A percentile compares a stretch with the other conserved stretches of the same genome.
phyloP scores from a whole-genome alignment of 495 filamentous ascomycete species.

The Aspergillus asperescens region DNA sequence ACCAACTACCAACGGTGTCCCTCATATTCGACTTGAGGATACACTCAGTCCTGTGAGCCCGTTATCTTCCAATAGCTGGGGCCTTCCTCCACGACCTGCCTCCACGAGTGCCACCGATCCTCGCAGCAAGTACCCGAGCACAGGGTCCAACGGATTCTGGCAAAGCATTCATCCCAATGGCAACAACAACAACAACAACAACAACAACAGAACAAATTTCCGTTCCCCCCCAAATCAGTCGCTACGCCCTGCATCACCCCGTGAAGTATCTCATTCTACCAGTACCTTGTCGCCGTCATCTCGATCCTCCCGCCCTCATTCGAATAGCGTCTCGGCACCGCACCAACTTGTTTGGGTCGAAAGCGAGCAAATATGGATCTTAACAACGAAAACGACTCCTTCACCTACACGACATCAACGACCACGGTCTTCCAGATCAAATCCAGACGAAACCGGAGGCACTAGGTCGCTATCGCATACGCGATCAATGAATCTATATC shows the following conservation, averaged over 20 bases:
- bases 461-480: background rate
- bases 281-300: background rate
- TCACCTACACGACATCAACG: background rate
- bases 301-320: background rate
- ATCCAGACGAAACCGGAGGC: background rate
- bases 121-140: constrained; percentile 7
- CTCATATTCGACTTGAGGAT: constrained; percentile 9
- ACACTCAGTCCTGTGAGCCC: constrained; percentile 8
- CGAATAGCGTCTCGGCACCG: constrained; percentile 2
- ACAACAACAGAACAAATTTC: background rate
- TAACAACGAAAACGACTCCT: background rate
- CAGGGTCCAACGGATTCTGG: background rate
- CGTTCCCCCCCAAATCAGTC: background rate
- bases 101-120: constrained; percentile 14
- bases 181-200: background rate
- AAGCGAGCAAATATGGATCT: constrained; percentile 19
- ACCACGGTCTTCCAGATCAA: background rate
- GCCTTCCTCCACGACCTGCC: constrained; percentile 17
- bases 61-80: background rate
- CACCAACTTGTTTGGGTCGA: constrained; percentile 23
- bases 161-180: constrained; percentile 3
- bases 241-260: background rate
- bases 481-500: constrained; percentile 2
- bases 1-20: background rate
- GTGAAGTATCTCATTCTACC: background rate